Base-by-base conservation (phyloP, 2,329 filamentous ascomycete genomes). In the Nemania bipapillata region DNA sequence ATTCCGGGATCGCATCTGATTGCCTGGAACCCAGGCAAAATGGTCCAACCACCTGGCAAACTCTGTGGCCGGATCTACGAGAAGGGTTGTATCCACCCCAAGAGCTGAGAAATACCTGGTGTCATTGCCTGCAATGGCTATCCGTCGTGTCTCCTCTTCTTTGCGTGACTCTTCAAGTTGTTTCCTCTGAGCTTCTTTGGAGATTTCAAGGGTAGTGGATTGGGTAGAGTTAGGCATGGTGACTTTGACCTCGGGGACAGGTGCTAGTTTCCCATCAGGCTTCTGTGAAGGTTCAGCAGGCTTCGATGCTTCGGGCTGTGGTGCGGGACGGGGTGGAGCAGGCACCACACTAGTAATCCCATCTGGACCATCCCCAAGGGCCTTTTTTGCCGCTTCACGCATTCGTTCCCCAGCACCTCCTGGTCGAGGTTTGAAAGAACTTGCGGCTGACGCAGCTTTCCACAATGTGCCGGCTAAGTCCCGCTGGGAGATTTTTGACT, bases 321-420 rank as follows among this genome's bases (percentile, higher is more conserved):
- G 81, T 8, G 77, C 73, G 0, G 85, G 83, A 32, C 85, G 82
- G 15, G 83, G 86, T 1, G 94, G 94, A 3, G 94, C 92, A 26
- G 92, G 92, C 24, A 97, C 91, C 42, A 97, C 94, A 45, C 91
- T 88, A 12, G 91, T 97, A 72, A 97, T 97, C 2, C 94, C 95
- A 81, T 97, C 94, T 6, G 93, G 92, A 4, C 91, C 93, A 26
- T 91, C 87, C 2, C 81, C 81, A n/a, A 80, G 79, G 65, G 86
- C 88, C 70, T 83, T 84, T 64, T 89, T 86, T 40, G 85, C 82
- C 69, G 86, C 84, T 59, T 90, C 87, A 63, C 91, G 85, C 61
- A 97, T 83, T 59, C 92, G 90, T 70, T 96, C 93, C 59, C 90
- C 94, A 24, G 93, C 94, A 71, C 94, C 95, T 65, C 95, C 95